Base-by-base conservation (phyloP, 768 basidiomycete genomes). In the Kwoniella shandongensis region DNA sequence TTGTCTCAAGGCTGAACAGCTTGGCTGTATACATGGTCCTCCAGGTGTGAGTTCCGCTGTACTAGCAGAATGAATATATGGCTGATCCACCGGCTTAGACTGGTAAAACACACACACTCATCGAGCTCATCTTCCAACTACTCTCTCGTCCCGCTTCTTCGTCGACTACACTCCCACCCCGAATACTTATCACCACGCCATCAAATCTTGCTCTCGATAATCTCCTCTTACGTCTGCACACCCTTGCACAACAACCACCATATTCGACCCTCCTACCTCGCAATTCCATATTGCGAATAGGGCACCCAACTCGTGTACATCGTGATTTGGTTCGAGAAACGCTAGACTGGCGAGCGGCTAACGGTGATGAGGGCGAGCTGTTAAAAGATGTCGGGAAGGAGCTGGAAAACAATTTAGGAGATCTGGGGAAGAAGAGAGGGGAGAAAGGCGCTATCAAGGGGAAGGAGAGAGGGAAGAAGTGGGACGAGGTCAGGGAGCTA, bases 21-120 rank as follows among this genome's bases (percentile, higher is more conserved):
- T 97, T 0, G 90, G 89, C 0, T 90, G 91, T 65, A 91, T 99
- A 23, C 93, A 98, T 69, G 96, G 96, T 0, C 96, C 96, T n/a
- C 96, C 96, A 59, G 94, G 94, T 18, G 73, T 74, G 44, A 62
- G 75, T 58, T 10, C 20, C 32, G 29, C 8, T 25, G 17, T 29
- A 32, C 30, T 41, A 2, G 3, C 41, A 40, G 22, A 5, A 3
- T 25, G 48, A 32, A 7, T 3, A 17, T 23, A 25, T 15, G 44
- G 44, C 44, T 51, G 41, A 51, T 20, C n/a, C n/a, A 20, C 3
- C n/a, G 6, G 3, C 20, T 26, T 86, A 89, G 57, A 94, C 92
- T 2, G 94, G 94, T 6, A 98, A 98, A 80, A 99, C 94, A 0
- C 89, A 91, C 64, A 96, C 94, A 0, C 81, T 99, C 17, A 87